Evolutionary conservation across 1,284 basidiomycete genomes (phyloP), one percentile per base, ranked within the genome.

Genomic region (Irpex lacteus): DNA sequence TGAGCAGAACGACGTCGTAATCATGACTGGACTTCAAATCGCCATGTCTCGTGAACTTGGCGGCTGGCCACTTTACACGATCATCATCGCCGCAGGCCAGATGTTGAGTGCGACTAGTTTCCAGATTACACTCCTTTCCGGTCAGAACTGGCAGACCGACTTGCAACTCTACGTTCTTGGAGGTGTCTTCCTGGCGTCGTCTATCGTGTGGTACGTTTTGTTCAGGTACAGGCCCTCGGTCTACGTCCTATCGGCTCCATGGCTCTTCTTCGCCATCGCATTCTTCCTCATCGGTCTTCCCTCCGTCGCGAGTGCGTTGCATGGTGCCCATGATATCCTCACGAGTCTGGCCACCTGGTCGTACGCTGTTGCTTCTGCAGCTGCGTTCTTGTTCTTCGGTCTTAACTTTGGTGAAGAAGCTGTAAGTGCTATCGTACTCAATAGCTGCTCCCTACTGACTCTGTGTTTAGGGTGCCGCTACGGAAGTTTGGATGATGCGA

Each of bases 391-490:
- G 64, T 96, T 95, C 85, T 97, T 97, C 73, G 94, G 95, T 75
- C 84, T 96, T 69, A 97, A 97, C 78, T 97, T 96, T 75, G 95
- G 95, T 77, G 95, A 97, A 80, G 95, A 96, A 83, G 95, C 94
- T 37, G 92, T 90, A 74, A 47, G 86, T 78, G 5, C 15, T 19
- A 26, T 57, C 6, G 32, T 62, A 54, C 49, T 18, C 59, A 5
- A 40, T 32, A 58, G 9, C 49, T 21, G 21, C 19, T 15, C 67
- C 61, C 72, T 58, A 59, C 57, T 50, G 54, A 60, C 54, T 15
- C 8, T 56, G 61, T 11, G 32, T 62, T 32, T 68, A 90, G 88
- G 91, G 95, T 72, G 94, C 95, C 61, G 92, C 94, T 0, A 95
- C 94, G 2, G 94, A 97, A 75, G 87, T 95, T 13, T 97, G 95